Evolutionary conservation across 2,329 filamentous ascomycete species (phyloP), one percentile per base, ranked within the genome.

Genomic region (Stachybotrys elegans): DNA sequence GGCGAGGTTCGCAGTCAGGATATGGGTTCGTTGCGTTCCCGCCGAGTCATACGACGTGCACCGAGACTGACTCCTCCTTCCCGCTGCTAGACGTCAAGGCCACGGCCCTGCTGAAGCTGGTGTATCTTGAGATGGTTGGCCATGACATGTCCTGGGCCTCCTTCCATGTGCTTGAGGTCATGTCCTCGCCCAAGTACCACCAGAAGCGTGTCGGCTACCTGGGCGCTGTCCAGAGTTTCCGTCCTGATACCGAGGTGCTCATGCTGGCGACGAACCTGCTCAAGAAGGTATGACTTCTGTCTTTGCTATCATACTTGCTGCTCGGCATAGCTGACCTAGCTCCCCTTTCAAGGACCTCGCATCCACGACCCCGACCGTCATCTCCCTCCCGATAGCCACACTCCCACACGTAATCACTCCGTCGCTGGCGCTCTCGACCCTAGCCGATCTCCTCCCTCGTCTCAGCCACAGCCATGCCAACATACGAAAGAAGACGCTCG

Each of bases 71-170:
- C 36, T 16, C 14, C 16, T 17, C 36, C 36, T 39, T 12, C 9
- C 6, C 34, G n/a, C 14, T 14, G 25, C 8, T 46, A 88, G 91
- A 97, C 70, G 79, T 95, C 68, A 98, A 98, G 75, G 91, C 93
- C 17, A 97, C 90, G 25, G 93, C 93, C 37, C 77, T 98, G 43
- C 74, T 98, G 59, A 98, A 98, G 73, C 79, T 98, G 56, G 85
- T 96, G 43, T 98, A 98, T 65, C 81, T 98, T 53, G 93, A 98
- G 65, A 98, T 98, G 93, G 91, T 97, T 55, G 93, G 93, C 13
- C 88, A 97, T 63, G 93, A 97, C 68, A 98, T 98, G 93, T 96
- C 92, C 4, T 98, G 93, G 93, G 93, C 93, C 4, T 91, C 91
- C 12, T 98, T 98, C 69, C 88, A 98, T 64, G 92, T 97, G 42